phyloP scores from a whole-genome alignment of 2,329 filamentous ascomycete species.

The Exophiala alcalophila region DNA sequence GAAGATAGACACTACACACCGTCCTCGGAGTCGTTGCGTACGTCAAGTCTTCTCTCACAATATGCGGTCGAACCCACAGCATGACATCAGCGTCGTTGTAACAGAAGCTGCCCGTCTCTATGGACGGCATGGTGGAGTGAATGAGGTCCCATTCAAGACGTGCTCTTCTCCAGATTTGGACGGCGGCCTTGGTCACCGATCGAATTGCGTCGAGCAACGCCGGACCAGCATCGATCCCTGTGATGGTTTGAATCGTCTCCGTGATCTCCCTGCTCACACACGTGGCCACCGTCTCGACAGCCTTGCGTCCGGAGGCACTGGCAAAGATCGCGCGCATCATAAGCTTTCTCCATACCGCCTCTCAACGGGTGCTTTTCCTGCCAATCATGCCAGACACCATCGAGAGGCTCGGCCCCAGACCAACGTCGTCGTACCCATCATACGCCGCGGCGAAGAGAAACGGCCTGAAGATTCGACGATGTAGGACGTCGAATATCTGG shows the following conservation, averaged over 20 bases:
- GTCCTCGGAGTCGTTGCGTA: conserved; percentile 27
- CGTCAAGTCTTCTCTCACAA: conserved; percentile 44
- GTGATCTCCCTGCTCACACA: conserved; percentile 58
- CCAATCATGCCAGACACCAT: conserved; percentile 56
- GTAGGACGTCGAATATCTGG: conserved; percentile 56
- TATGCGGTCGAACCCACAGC: conserved; percentile 52
- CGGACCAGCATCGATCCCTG: conserved; percentile 51
- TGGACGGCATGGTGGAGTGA: conserved; percentile 43
- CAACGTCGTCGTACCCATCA: conserved; percentile 53
- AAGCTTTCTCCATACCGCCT: conserved; percentile 58
- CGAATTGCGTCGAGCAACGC: conserved; percentile 51
- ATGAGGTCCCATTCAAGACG: conserved; percentile 57
- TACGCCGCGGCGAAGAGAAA: conserved; percentile 55
- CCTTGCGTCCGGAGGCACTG: conserved; percentile 54
- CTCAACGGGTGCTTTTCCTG: conserved; percentile 54
- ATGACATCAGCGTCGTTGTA: conserved; percentile 47
- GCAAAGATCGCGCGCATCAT: conserved; percentile 58
- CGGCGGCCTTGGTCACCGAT: conserved; percentile 56
- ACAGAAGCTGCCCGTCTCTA: conserved; percentile 30
- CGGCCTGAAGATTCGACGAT: conserved; percentile 55
- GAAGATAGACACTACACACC: conserved; percentile 49
- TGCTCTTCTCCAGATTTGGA: conserved; percentile 58
- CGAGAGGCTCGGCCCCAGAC: conserved; percentile 50
- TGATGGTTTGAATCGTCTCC: conserved; percentile 53
- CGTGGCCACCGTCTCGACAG: conserved; percentile 54